Percentiles rank a stretch among this genome's conserved stretches.
These are phyloP conservation scores for Viola odorata DNA, from an alignment of 345 rosid species.

Conservation along the genomic window DNA sequence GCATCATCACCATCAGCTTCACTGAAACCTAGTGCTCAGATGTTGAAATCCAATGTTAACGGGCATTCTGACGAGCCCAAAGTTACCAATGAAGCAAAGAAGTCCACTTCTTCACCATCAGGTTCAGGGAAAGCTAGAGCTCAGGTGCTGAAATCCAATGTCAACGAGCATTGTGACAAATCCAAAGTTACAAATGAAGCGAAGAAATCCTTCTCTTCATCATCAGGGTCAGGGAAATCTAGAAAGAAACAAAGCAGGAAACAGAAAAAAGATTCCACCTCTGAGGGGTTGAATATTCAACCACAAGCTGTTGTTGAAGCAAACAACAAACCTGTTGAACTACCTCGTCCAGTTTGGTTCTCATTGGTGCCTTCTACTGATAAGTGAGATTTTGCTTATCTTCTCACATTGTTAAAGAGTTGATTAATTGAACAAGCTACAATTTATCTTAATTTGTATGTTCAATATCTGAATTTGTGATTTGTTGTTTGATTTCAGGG, in stretches of 20 bases:
- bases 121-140: conserved; percentile 14
- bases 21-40: not conserved
- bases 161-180: no score
- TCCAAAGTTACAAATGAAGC: no score
- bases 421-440: not conserved
- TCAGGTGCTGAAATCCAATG: no score
- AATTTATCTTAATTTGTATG: not conserved
- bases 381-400: conserved; percentile 26
- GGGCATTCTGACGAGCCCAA: conserved; percentile 19
- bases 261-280: conserved; percentile 15
- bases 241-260: conserved; percentile 13
- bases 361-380: conserved; percentile 35
- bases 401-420: not conserved
- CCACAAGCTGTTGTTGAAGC: conserved; percentile 25
- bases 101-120: conserved; percentile 14
- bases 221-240: no score
- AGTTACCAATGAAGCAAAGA: conserved; percentile 18
- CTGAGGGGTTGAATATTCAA: conserved; percentile 23
- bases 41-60: conserved; percentile 9
- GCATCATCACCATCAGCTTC: no score
- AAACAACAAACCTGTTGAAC: conserved; percentile 16
- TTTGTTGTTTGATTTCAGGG: conserved; percentile 24
- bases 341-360: conserved; percentile 38
- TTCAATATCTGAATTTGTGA: conserved; percentile 15
- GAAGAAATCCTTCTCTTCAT: no score